Evolutionary conservation across 179 eudicot genomes (phyloP), one percentile per base, ranked within the genome.

Genomic region (Actinidia polygama): DNA sequence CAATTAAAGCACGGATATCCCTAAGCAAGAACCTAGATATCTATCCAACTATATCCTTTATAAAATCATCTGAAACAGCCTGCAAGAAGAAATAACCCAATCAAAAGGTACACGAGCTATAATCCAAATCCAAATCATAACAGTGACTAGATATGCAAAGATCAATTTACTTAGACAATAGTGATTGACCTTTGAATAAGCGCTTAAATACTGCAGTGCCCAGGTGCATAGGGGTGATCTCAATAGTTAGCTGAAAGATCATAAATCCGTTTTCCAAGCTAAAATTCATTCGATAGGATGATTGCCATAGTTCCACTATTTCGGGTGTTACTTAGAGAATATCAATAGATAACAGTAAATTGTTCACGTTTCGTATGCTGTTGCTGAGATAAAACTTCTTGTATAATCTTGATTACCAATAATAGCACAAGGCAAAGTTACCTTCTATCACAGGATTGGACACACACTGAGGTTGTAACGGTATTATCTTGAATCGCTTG

Each of bases 1-100:
- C 99, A 86, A 95, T 85, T 85, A 96, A 78, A 75, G 99, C 91
- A 58, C 85, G 83, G 80, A 96, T 85, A 87, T 96, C 99, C 90
- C 97, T 91, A 21, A 96, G 94, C 89, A 90, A 90, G 84, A 89
- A 96, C 75, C 98, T 98, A 82, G 98, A 95, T 87, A 98, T 95
- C 85, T 93, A 98, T 80, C 96, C 93, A 85, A 89, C 93, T 62
- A 96, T 70, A 77, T 95, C 96, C 84, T 92, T 93, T 81, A 91
- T 84, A 79, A 93, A 83, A 88, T 89, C 91, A 83, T 92, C 94
- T 54, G 87, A 78, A 80, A 88, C 87, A 86, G 71, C 90, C 99
- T 96, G 92, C 82, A 84, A 79, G 62, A 83, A 81, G 61, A 10
- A 80, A 80, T 59, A 77, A 75, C 76, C 82, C 63, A 73, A 84